Conservation (phyloP, 2,329 filamentous ascomycete genomes). For the Colletotrichum australisinense region DNA sequence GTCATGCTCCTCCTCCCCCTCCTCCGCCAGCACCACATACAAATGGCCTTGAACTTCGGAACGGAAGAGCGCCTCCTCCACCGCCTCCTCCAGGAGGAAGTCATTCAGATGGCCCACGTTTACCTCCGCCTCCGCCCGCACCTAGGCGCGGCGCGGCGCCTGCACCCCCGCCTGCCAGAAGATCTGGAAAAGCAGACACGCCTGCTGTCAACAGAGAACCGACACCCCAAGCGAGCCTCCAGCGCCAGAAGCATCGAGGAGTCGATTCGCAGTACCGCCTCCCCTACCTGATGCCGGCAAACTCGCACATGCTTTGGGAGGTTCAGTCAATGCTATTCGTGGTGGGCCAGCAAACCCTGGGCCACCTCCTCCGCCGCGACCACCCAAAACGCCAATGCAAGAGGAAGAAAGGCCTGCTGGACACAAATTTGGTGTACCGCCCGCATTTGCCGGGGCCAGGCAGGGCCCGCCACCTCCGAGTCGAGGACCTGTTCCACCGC, state of each 20-base stretch:
- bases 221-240: slow-evolving; percentile 77
- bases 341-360: slow-evolving; percentile 52
- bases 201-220: slow-evolving; percentile 51
- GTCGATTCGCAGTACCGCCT: slow-evolving; percentile 68
- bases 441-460: slow-evolving; percentile 76
- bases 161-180: slow-evolving; percentile 69
- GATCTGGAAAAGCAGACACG: slow-evolving; percentile 65
- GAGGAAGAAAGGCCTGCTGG: slow-evolving; percentile 66
- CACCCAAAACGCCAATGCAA: slow-evolving; percentile 77
- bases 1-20: slow-evolving; percentile 38
- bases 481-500: slow-evolving; percentile 78
- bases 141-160: slow-evolving; percentile 58
- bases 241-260: slow-evolving; percentile 70
- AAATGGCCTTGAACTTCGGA: slow-evolving; percentile 46
- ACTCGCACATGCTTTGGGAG: slow-evolving; percentile 70
- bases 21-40: slow-evolving; percentile 42
- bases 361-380: slow-evolving; percentile 75
- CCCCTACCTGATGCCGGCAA: slow-evolving; percentile 91
- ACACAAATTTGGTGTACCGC: slow-evolving; percentile 80
- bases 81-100: slow-evolving; percentile 43
- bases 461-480: slow-evolving; percentile 81
- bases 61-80: slow-evolving; percentile 48
- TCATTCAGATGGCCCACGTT: slow-evolving; percentile 40
- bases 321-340: slow-evolving; percentile 48
- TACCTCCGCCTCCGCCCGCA: slow-evolving; percentile 54